Evolutionary conservation across 306 rosid species (phyloP).

Genomic region (Medicago ruthenica): DNA sequence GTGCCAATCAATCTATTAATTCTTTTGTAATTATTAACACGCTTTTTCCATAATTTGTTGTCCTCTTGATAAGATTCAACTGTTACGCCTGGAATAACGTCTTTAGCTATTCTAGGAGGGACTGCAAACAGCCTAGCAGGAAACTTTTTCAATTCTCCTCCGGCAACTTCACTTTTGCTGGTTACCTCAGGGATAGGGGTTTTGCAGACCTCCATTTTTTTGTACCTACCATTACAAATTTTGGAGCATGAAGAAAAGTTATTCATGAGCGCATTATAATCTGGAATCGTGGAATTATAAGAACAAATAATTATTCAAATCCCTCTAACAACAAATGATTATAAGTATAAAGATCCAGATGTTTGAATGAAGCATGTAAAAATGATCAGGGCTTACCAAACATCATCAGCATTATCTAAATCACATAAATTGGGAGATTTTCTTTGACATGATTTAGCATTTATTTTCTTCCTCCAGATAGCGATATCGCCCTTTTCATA

Average conservation of each 20-base stretch:
- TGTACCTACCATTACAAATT: conserved; percentile 63
- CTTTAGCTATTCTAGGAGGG: conserved; percentile 86
- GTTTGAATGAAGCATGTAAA: conserved; percentile 6
- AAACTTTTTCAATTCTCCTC: conserved; percentile 82
- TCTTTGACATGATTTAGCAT: conserved; percentile 70
- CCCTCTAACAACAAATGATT: not conserved
- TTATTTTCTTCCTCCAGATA: conserved; percentile 77
- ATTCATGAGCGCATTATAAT: not conserved
- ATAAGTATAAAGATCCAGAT: not conserved
- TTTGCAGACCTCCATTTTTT: conserved; percentile 76
- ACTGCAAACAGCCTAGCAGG: conserved; percentile 83
- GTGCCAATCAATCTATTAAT: conserved; percentile 73
- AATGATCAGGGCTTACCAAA: conserved; percentile 66
- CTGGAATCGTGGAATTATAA: conserved; percentile 6
- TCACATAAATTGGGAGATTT: conserved; percentile 57
- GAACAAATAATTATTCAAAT: not conserved
- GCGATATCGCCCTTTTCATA: conserved; percentile 98
- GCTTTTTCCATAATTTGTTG: conserved; percentile 85
- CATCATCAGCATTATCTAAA: conserved; percentile 71
- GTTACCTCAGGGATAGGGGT: conserved; percentile 77
- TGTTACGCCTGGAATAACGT: conserved; percentile 70
- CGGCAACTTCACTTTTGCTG: conserved; percentile 71
- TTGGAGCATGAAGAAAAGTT: not conserved
- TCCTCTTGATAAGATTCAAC: conserved; percentile 80
- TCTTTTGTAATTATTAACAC: conserved; percentile 68